Evolutionary conservation across 2,329 filamentous ascomycete species (phyloP).

Genomic region (Fusarium sp.): DNA sequence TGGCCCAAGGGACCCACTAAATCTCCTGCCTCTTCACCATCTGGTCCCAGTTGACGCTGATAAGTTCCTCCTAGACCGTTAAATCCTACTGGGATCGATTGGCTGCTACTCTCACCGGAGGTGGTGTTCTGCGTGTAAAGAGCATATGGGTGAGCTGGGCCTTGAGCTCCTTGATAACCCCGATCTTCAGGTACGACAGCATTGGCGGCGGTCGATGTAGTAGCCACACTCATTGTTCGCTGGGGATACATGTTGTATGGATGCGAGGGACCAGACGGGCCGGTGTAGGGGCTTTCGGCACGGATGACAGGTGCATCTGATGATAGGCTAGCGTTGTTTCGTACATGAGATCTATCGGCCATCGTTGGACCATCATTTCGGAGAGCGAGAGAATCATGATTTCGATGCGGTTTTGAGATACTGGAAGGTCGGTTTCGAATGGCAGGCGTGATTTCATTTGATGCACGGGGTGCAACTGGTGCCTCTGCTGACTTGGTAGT

Average conservation of each 20-base stretch:
- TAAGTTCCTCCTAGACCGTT: slow-evolving; percentile 74
- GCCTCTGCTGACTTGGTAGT: slow-evolving; percentile 19
- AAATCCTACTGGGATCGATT: slow-evolving; percentile 77
- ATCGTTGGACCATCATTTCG: slow-evolving; percentile 59
- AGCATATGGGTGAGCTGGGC: slow-evolving; percentile 85
- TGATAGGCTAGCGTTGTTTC: slow-evolving; percentile 48
- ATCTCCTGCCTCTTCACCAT: slow-evolving; percentile 87
- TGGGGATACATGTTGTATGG: slow-evolving; percentile 89
- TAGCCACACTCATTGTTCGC: slow-evolving; percentile 74
- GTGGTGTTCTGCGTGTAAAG: slow-evolving; percentile 85
- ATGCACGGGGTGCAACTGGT: slow-evolving; percentile 16
- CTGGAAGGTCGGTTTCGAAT: slow-evolving; percentile 61
- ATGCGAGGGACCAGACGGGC: slow-evolving; percentile 79
- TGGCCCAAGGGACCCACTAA: slow-evolving; percentile 90
- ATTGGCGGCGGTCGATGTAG: slow-evolving; percentile 73
- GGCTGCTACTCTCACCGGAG: slow-evolving; percentile 58
- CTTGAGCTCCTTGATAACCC: slow-evolving; percentile 69
- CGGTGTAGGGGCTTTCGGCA: slow-evolving; percentile 74
- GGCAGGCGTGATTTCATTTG: slow-evolving; percentile 36
- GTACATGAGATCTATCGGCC: slow-evolving; percentile 25
- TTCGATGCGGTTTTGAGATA: slow-evolving; percentile 63
- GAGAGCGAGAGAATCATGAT: slow-evolving; percentile 62
- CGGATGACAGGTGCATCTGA: slow-evolving; percentile 54
- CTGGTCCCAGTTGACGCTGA: slow-evolving; percentile 77
- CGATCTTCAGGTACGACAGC: slow-evolving; percentile 51